A percentile compares a stretch with the other conserved stretches of the same genome.
Evolutionary conservation across 1,139 yeast genomes (phyloP).

Genomic region (Pichia sp.): DNA sequence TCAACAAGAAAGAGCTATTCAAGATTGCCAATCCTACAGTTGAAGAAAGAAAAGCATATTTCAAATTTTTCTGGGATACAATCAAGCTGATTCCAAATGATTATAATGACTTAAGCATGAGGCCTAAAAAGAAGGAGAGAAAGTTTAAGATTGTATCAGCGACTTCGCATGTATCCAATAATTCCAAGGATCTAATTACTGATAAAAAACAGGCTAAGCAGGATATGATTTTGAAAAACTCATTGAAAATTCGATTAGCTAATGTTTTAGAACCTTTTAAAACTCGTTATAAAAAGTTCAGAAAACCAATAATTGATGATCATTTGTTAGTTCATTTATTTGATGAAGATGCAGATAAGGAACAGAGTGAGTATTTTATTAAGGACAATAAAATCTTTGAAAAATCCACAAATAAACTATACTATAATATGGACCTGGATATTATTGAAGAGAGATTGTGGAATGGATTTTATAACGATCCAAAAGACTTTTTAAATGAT

Average conservation of each 20-base stretch:
- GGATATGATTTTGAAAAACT: constrained; percentile 78
- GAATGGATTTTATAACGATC: constrained; percentile 95
- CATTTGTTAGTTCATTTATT: constrained; percentile 64
- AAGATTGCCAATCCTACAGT: constrained; percentile 36
- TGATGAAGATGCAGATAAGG: constrained; percentile 37
- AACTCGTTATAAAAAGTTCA: constrained; percentile 78
- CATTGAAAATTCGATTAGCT: constrained; percentile 75
- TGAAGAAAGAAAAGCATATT: constrained; percentile 45
- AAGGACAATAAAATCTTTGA: constrained; percentile 71
- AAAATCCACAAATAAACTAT: constrained; percentile 61
- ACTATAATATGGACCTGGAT: constrained; percentile 85
- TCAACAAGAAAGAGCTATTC: constrained; percentile 28
- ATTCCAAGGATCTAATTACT: background rate
- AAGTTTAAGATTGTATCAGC: constrained; percentile 31
- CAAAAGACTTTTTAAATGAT: constrained; percentile 81
- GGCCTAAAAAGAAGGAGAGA: constrained; percentile 43
- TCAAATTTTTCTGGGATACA: constrained; percentile 46
- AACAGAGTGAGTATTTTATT: constrained; percentile 33
- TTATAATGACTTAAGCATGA: constrained; percentile 42
- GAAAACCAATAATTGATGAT: constrained; percentile 85
- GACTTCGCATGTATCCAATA: constrained; percentile 4
- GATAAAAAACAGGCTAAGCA: constrained; percentile 24
- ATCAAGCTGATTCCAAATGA: constrained; percentile 61
- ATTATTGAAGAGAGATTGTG: constrained; percentile 90
- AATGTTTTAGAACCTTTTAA: constrained; percentile 87